Conservation (phyloP, 208 protist species). For the Wallacemonas sp. region DNA sequence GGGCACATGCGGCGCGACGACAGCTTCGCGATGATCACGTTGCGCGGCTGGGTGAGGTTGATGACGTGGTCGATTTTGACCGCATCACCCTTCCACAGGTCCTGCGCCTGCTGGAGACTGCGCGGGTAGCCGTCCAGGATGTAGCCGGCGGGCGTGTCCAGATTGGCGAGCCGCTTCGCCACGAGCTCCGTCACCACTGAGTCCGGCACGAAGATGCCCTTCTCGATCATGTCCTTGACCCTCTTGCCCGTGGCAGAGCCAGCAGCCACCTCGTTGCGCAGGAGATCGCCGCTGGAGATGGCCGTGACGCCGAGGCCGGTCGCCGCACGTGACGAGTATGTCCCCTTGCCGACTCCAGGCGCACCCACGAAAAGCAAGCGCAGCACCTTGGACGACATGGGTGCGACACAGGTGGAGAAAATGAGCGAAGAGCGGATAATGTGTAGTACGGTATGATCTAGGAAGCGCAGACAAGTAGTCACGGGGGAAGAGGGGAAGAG, state of each 20-base stretch:
- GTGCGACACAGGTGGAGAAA: neutral
- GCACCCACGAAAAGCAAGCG: slow-evolving; percentile 89
- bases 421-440: neutral
- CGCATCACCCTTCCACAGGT: slow-evolving; percentile 41
- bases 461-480: too few relatives aligned
- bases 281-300: slow-evolving; percentile 92
- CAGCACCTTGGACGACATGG: slow-evolving; percentile 34
- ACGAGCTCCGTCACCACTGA: slow-evolving; percentile 77
- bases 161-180: slow-evolving; percentile 28
- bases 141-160: slow-evolving; percentile 52
- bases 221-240: slow-evolving; percentile 57
- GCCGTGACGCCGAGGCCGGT: slow-evolving; percentile 68
- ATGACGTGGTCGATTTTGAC: slow-evolving; percentile 76
- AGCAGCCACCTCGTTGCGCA: slow-evolving; percentile 76
- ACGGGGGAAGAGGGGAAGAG: too few relatives aligned
- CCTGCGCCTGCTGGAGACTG: slow-evolving; percentile 82
- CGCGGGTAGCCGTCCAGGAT: slow-evolving; percentile 94
- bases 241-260: slow-evolving; percentile 43
- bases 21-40: slow-evolving; percentile 78
- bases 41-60: slow-evolving; percentile 73
- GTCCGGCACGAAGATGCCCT: slow-evolving; percentile 78
- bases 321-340: slow-evolving; percentile 85
- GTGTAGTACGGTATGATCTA: too few relatives aligned
- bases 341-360: slow-evolving; percentile 94
- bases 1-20: slow-evolving; percentile 67